Conservation (phyloP, 1,284 basidiomycete genomes). For the Apiotrichum mycotoxinovorans region DNA sequence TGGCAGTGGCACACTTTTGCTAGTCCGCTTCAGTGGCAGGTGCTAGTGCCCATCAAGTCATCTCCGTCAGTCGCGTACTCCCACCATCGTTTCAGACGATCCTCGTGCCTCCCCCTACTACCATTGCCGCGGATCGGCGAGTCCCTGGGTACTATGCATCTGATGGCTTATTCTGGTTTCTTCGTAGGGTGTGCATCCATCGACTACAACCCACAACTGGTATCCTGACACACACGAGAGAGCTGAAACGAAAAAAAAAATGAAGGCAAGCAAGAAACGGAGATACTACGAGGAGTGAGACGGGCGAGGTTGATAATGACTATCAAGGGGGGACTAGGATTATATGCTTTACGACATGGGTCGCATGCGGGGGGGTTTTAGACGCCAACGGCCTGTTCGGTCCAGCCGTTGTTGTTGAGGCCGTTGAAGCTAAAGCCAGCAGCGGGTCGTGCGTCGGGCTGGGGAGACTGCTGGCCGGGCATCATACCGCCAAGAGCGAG, state of each 20-base stretch:
- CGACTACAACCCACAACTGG: slow-evolving; percentile 6
- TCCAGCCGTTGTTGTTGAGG: slow-evolving; percentile 2
- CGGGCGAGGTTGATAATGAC: neutral
- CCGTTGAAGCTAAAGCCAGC: neutral
- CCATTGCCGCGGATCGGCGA: neutral
- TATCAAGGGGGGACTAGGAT: neutral
- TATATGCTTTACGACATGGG: neutral
- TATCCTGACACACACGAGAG: slow-evolving; percentile 3
- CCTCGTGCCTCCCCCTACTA: too few species aligned
- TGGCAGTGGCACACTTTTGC: too few species aligned
- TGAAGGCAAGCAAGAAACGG: neutral
- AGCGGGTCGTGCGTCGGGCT: neutral
- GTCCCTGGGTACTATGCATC: too few species aligned
- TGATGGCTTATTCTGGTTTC: too few species aligned
- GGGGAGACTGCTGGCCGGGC: neutral
- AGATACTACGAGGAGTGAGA: neutral
- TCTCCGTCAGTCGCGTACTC: too few species aligned
- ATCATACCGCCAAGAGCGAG: slow-evolving; percentile 12
- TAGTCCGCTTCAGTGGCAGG: too few species aligned
- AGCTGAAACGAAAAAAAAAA: neutral
- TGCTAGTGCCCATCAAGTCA: too few species aligned
- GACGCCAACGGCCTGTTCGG: slow-evolving; percentile 17
- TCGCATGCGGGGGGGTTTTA: neutral
- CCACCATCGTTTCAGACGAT: too few species aligned
- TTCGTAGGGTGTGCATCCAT: neutral